Base-by-base conservation (phyloP, 768 basidiomycete genomes). In the Tricholoma saponaceum region DNA sequence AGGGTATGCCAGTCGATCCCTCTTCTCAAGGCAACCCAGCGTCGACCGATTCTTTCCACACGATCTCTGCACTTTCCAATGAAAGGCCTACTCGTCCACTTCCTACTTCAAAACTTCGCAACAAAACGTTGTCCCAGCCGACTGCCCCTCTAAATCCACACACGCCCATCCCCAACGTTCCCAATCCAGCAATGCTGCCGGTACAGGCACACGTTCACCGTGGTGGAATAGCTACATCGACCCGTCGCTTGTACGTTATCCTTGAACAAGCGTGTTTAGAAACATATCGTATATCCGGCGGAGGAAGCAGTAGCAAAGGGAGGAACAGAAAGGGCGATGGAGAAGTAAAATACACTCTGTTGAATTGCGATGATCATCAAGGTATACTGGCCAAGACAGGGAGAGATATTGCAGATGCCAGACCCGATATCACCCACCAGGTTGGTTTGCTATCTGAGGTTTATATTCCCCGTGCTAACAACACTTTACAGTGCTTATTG, bases 321-420 rank as follows among this genome's bases (percentile, higher is more conserved):
- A 70, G 84, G 77, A 66, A 76, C 33, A 70, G 79, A 51, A 82
- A 83, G 60, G 83, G 80, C 57, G 86, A 85, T 57, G 80, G 80
- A 23, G 95, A 96, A 58, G 93, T 92, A 58, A 98, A 98, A 74
- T 98, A 98, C 73, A 95, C 95, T 8, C 76, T 99, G 58, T 74
- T 99, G 63, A 99, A 99, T 74, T 98, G 97, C 72, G 97, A 98
- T 70, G 97, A 98, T 64, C 97, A 98, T 74, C 97, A 99, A 71
- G 96, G 96, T 55, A 97, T 99, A 64, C 79, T 99, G 60, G 96
- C 97, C 4, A 98, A 97, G 74, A 97, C 94, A 0, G 94, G 95
- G 14, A 83, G 96, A 69, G 97, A 99, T 74, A 98, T 98, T 60
- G 97, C 97, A 14, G 95, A 98, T 74, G 97, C 97, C n/a, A 79